phyloP scores from a whole-genome alignment of 129 eudicot species.

The Artemisia annua region DNA sequence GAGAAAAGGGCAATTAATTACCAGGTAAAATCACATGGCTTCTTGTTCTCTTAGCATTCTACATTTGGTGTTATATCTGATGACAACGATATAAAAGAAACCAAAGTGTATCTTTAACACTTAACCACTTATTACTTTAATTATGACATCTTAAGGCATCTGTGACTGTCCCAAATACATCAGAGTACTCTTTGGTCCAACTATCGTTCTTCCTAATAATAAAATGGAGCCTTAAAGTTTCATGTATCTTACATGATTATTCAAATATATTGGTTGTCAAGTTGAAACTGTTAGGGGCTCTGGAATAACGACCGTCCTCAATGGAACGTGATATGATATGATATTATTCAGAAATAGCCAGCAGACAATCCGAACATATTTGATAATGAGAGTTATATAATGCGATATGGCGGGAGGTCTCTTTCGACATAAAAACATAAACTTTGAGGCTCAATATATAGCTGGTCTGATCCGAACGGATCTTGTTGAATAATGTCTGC shows the following conservation, averaged over 20 bases:
- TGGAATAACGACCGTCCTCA: no score
- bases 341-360: no score
- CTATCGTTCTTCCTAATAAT: background rate
- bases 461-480: no score
- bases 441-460: no score
- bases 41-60: slow-evolving; percentile 8
- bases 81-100: background rate
- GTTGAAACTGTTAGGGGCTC: background rate
- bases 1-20: no score
- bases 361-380: no score
- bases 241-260: slow-evolving; percentile 12
- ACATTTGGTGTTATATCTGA: background rate
- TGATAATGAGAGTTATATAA: no score
- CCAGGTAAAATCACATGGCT: slow-evolving; percentile 43
- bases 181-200: background rate
- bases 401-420: no score
- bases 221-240: background rate
- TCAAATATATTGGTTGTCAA: background rate
- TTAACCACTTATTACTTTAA: no score
- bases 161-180: background rate
- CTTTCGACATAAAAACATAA: no score
- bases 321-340: no score
- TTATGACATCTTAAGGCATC: background rate
- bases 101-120: background rate
- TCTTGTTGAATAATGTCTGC: no score